Evolutionary conservation across 345 rosid genomes (phyloP).

Genomic region (Xanthoceras sorbifolium): DNA sequence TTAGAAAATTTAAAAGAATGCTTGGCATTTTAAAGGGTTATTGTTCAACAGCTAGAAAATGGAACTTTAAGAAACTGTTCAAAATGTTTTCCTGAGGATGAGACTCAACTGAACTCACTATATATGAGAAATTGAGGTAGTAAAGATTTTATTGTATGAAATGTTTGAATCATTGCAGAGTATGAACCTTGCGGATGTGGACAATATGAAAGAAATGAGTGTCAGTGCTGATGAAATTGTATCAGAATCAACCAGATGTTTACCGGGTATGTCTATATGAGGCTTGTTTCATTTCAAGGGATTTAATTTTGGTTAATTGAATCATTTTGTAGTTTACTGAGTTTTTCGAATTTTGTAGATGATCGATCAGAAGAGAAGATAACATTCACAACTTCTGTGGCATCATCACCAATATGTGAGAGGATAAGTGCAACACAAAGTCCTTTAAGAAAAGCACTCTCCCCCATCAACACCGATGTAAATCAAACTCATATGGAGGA

Average conservation of each 20-base stretch:
- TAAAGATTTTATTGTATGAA: not conserved
- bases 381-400: not conserved
- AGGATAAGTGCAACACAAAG: constrained; percentile 28
- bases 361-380: constrained; percentile 26
- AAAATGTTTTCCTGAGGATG: not conserved
- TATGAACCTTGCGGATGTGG: constrained; percentile 27
- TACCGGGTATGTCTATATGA: constrained; percentile 39
- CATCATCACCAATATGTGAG: constrained; percentile 30
- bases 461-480: constrained; percentile 53
- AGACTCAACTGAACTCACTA: not conserved
- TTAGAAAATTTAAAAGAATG: not conserved
- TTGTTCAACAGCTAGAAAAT: not conserved
- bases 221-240: constrained; percentile 17
- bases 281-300: not conserved
- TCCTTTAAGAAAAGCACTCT: constrained; percentile 62
- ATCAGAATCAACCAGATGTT: constrained; percentile 22
- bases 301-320: not conserved
- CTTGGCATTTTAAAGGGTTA: not conserved
- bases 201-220: constrained; percentile 24
- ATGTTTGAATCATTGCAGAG: constrained; percentile 32
- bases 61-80: not conserved
- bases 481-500: constrained; percentile 30
- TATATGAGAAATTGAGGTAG: not conserved
- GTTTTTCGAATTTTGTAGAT: constrained; percentile 21
- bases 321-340: not conserved